These are phyloP conservation scores for Thalassiosira mediterranea DNA, from an alignment of 352 stramenopile genomes.

Conservation along the genomic window DNA sequence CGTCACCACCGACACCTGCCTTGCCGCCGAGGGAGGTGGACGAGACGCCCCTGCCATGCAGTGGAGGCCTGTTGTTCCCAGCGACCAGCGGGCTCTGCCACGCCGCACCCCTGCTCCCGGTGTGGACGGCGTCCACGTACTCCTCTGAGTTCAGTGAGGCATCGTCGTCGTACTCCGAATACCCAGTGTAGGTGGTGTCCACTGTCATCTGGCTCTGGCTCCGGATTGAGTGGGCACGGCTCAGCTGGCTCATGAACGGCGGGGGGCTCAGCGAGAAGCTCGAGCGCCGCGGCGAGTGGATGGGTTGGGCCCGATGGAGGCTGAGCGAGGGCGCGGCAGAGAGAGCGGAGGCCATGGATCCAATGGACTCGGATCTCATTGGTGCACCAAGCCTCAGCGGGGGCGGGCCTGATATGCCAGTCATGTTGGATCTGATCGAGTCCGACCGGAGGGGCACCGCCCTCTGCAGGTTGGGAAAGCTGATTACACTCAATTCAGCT, in stretches of 20 bases:
- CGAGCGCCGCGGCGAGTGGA: conserved; percentile 37
- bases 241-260: conserved; percentile 4
- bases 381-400: conserved; percentile 24
- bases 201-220: conserved; percentile 22
- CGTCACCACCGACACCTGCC: no score
- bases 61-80: conserved; percentile 8
- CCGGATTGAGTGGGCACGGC: conserved; percentile 20
- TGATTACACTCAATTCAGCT: conserved; percentile 31
- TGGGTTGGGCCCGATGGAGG: conserved; percentile 27
- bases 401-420: conserved; percentile 21
- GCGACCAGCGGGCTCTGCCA: conserved; percentile 22
- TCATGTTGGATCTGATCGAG: conserved; percentile 27
- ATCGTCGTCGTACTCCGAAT: not conserved
- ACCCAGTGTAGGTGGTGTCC: not conserved
- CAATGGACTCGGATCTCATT: conserved; percentile 44
- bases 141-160: not conserved
- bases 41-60: not conserved
- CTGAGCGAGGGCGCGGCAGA: conserved; percentile 14
- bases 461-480: conserved; percentile 40
- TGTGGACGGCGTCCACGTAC: not conserved
- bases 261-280: not conserved
- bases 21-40: not conserved
- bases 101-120: conserved; percentile 10
- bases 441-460: conserved; percentile 48
- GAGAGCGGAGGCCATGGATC: conserved; percentile 27